Evolutionary conservation across 2,329 filamentous ascomycete genomes (phyloP), one percentile per base, ranked within the genome.

Genomic region (Diaporthe helianthi): DNA sequence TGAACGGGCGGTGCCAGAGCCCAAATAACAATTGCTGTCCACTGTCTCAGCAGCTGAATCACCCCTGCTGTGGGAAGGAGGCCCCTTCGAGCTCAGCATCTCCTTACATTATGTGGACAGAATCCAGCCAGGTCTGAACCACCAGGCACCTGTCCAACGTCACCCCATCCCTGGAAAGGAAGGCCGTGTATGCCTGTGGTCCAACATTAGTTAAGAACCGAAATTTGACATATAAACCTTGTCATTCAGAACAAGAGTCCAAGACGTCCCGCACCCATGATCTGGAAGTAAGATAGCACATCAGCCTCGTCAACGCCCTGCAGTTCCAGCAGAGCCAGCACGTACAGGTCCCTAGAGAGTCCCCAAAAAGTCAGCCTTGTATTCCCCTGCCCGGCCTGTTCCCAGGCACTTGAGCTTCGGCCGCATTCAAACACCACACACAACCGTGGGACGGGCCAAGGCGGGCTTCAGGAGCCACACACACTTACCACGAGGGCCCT

Each of bases 1-100:
- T 74, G 69, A 85, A 89, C 4, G 86, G 83, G 7, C 86, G 84
- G 75, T 90, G 87, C 87, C 86, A 89, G 22, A 83, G 76, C 8
- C 82, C 74, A 71, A 88, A 86, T 29, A 84, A 75, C n/a, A 80
- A 77, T 74, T 86, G 83, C 84, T 85, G 49, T 19, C 26, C n/a
- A 51, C 17, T 31, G 24, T 44, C 41, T 65, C 24, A 55, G 44
- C 22, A 26, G 29, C 24, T 26, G 44, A 38, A 33, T 22, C 31
- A 33, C 44, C 41, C 41, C n/a, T n/a, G n/a, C n/a, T 52, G 24
- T 8, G 13, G n/a, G 19, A 10, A 24, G 36, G 9, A 12, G 4
- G 22, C 38, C 1, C 29, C n/a, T n/a, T 15, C 4, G 9, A 17
- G n/a, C 19, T 26, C 65, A 51, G 22, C 49, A n/a, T 52, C n/a